Conservation (phyloP, 768 basidiomycete genomes). For the Termitomyces sp. region DNA sequence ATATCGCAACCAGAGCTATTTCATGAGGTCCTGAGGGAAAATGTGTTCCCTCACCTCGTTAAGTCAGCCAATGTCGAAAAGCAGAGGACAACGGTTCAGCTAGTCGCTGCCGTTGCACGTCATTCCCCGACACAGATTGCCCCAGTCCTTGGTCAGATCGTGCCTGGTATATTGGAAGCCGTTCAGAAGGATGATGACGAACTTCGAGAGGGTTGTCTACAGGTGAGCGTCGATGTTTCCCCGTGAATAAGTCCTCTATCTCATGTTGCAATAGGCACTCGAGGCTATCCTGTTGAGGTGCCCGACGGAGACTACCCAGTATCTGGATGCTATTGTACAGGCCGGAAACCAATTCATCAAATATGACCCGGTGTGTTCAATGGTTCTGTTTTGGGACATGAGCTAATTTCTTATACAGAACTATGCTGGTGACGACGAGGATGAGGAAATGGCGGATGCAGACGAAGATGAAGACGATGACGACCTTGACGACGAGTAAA, state of each 20-base stretch:
- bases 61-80: constrained; percentile 52
- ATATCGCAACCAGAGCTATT: constrained; percentile 62
- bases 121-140: constrained; percentile 66
- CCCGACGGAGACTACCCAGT: constrained; percentile 75
- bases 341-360: constrained; percentile 77
- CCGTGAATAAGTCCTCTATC: neutral
- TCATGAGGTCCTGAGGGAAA: constrained; percentile 47
- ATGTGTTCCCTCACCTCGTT: constrained; percentile 55
- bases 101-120: constrained; percentile 75
- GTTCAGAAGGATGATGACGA: constrained; percentile 78
- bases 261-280: constrained; percentile 48
- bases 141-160: constrained; percentile 51
- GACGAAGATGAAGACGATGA: constrained; percentile 78
- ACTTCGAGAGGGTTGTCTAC: constrained; percentile 71
- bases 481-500: constrained; percentile 75
- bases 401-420: constrained; percentile 27
- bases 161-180: constrained; percentile 67
- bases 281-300: constrained; percentile 83
- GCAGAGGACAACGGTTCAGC: constrained; percentile 72
- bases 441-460: constrained; percentile 66
- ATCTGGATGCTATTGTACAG: constrained; percentile 62
- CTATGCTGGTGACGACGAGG: constrained; percentile 46
- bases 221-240: constrained; percentile 34
- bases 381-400: neutral
- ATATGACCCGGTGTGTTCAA: constrained; percentile 72